A percentile compares a stretch with the other conserved stretches of the same genome.
These are phyloP conservation scores for Stenogyne calaminthoides DNA, from an alignment of 305 asterid genomes.

Conservation along the genomic window DNA sequence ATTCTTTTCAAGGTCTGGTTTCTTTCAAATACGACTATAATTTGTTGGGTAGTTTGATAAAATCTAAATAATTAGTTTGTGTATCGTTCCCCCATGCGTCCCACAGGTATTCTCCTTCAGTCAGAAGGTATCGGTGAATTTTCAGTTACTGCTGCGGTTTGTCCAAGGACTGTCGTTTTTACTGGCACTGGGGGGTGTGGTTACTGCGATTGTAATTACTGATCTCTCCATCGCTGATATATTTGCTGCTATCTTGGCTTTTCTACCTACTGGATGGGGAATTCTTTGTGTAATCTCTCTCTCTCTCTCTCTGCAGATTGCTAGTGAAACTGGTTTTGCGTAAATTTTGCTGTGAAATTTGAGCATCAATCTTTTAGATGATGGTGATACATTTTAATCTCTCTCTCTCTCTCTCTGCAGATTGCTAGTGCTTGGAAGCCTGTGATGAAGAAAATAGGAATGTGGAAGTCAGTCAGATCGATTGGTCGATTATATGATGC, in stretches of 20 bases:
- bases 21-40: conserved; percentile 19
- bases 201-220: conserved; percentile 69
- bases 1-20: conserved; percentile 86
- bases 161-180: conserved; percentile 85
- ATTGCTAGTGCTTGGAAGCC: conserved; percentile 96
- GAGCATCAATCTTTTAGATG: neutral
- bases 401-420: conserved; percentile 35
- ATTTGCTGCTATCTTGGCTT: conserved; percentile 90
- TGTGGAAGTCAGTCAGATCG: conserved; percentile 94
- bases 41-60: conserved; percentile 2
- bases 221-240: conserved; percentile 64
- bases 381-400: neutral
- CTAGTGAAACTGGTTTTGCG: no score
- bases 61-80: conserved; percentile 21
- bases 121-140: conserved; percentile 95
- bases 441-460: conserved; percentile 75
- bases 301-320: neutral
- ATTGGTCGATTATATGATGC: conserved; percentile 92
- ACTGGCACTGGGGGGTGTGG: conserved; percentile 80
- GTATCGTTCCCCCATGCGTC: neutral
- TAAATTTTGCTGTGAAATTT: neutral
- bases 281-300: conserved; percentile 73
- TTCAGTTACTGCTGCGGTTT: conserved; percentile 91
- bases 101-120: conserved; percentile 94
- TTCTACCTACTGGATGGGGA: conserved; percentile 99